Percentiles rank a stretch among this genome's conserved stretches.
Conservation (phyloP, 1,284 basidiomycete species). For the Ustilago shanxiensis region DNA sequence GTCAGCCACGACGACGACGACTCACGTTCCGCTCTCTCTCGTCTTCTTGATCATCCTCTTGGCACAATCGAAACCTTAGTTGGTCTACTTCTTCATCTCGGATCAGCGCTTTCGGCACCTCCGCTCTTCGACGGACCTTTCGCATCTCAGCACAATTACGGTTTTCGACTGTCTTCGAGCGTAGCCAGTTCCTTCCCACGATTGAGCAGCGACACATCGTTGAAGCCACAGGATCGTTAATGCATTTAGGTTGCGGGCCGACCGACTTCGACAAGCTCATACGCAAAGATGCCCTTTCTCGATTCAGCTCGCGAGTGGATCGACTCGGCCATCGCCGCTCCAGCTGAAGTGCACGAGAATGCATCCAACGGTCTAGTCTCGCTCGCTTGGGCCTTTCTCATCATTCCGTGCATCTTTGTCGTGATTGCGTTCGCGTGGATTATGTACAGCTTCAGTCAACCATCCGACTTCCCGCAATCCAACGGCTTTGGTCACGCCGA, state of each 20-base stretch:
- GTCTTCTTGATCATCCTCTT: neutral
- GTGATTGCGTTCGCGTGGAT: conserved; percentile 42
- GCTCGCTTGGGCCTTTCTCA: conserved; percentile 41
- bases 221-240: neutral
- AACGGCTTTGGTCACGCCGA: conserved; percentile 24
- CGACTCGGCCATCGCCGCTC: neutral
- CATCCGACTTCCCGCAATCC: conserved; percentile 30
- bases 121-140: neutral
- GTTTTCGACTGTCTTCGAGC: neutral
- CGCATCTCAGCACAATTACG: neutral
- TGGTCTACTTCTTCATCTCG: neutral
- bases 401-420: conserved; percentile 46
- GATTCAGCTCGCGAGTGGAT: conserved; percentile 7
- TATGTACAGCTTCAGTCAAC: conserved; percentile 35
- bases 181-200: neutral
- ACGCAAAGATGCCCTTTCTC: conserved; percentile 19
- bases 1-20: neutral
- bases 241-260: neutral
- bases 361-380: conserved; percentile 36
- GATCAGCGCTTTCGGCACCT: neutral
- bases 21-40: neutral
- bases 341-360: conserved; percentile 28
- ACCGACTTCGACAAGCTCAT: neutral
- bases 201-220: neutral
- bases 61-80: too few species aligned